These are phyloP conservation scores for Aegilops bicornis DNA, from an alignment of 176 grass and related monocot genomes.

Conservation along the genomic window DNA sequence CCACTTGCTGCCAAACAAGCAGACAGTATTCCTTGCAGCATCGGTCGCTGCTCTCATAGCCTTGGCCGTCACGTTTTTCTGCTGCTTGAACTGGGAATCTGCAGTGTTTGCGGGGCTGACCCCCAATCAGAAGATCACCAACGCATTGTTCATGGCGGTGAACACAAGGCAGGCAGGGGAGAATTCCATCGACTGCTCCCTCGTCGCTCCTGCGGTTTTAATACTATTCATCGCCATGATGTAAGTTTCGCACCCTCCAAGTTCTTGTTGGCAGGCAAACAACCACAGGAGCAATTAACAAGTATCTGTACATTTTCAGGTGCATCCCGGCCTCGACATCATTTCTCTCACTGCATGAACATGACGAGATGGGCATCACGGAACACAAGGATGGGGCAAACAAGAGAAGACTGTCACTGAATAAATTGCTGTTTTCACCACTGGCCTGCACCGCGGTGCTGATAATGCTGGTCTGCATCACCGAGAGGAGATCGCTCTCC, in stretches of 20 bases:
- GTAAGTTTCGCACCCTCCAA: slow-evolving; percentile 17
- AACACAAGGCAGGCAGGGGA: slow-evolving; percentile 72
- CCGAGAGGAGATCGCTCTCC: slow-evolving; percentile 59
- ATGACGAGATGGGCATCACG: background rate
- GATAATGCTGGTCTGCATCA: slow-evolving; percentile 57
- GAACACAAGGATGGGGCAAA: slow-evolving; percentile 8
- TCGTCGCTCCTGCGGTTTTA: slow-evolving; percentile 58
- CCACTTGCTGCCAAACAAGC: slow-evolving; percentile 23
- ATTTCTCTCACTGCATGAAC: slow-evolving; percentile 23
- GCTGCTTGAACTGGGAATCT: slow-evolving; percentile 57
- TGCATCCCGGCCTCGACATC: slow-evolving; percentile 46
- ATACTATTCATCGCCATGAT: slow-evolving; percentile 63
- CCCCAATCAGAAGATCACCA: slow-evolving; percentile 49
- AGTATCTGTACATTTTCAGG: slow-evolving; percentile 31
- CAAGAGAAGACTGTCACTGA: background rate
- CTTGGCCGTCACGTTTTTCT: slow-evolving; percentile 17
- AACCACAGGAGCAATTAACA: background rate
- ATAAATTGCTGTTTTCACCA: slow-evolving; percentile 35
- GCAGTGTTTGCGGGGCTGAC: slow-evolving; percentile 57
- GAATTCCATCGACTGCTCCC: slow-evolving; percentile 65
- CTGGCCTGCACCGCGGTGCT: slow-evolving; percentile 25
- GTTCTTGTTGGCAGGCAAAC: background rate
- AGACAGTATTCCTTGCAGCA: slow-evolving; percentile 18
- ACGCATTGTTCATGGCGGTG: slow-evolving; percentile 60
- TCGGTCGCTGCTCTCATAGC: slow-evolving; percentile 32